Evolutionary conservation across 352 stramenopile genomes (phyloP), one percentile per base, ranked within the genome.

Genomic region (Pythium sp.): DNA sequence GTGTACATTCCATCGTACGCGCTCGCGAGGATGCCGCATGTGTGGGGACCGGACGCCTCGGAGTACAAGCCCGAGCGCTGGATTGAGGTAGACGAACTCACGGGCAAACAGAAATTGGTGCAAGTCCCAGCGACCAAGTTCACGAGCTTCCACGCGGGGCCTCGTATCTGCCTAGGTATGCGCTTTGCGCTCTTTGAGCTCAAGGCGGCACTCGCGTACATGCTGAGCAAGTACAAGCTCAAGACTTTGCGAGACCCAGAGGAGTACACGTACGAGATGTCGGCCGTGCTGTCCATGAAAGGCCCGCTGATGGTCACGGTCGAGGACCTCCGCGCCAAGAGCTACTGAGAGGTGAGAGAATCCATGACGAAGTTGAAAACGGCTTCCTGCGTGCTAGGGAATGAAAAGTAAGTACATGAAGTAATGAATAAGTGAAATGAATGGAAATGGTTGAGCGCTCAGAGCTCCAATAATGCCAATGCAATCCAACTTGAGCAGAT

Each of bases 1-100:
- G 79, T 87, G 24, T 82, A 81, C 65, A 90, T 90, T 51, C 70
- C 77, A 41, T 76, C 78, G 24, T 92, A 89, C 62, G 57, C 69
- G 0, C 81, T 87, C 58, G 84, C 67, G 3, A 69, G 80, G 3
- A 78, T 79, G 63, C 59, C 68, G 11, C 64, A 72, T 12, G 65
- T 92, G 2, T 92, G 83, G 78, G 81, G 77, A 3, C 46, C 41
- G 22, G 82, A 92, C 67, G 75, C 77, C 0, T 54, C 61, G 4
- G 69, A 86, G 68, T 87, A 84, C 62, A 81, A 77, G 26, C 81
- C 83, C 0, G 77, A 91, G 59, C 72, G 84, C 14, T 90, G 72
- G 69, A 66, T 90, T 26, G 77, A 86, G 63, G 62, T 86, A 14
- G 74, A 86, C n/a, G 57, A 58, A 0, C 22, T 32, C 2, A 74